These are phyloP conservation scores for Lagerstroemia speciosa DNA, from an alignment of 345 rosid species.

Conservation along the genomic window DNA sequence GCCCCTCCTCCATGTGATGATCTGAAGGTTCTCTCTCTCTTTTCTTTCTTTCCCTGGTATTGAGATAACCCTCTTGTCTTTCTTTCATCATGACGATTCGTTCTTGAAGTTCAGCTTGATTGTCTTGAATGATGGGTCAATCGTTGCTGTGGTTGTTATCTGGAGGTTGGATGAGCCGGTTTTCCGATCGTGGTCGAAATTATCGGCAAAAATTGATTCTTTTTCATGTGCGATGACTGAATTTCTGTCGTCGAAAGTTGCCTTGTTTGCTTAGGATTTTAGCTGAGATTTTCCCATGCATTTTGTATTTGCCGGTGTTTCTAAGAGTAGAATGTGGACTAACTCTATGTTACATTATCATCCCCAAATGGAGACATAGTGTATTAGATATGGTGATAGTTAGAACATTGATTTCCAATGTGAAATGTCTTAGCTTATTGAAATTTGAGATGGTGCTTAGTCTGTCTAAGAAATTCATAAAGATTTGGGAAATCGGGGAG, in stretches of 20 bases:
- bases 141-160: background rate
- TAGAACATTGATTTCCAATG: background rate
- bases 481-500: background rate
- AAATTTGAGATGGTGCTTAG: background rate
- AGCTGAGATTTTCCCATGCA: background rate
- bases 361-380: too few species aligned
- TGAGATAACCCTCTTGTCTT: background rate
- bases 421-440: background rate
- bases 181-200: background rate
- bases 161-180: background rate
- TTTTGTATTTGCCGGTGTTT: background rate
- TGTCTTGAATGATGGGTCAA: background rate
- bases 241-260: background rate
- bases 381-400: too few species aligned
- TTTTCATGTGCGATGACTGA: background rate
- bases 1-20: background rate
- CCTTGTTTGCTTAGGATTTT: background rate
- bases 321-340: background rate
- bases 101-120: background rate
- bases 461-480: background rate
- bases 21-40: slow-evolving; percentile 9
- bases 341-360: too few species aligned
- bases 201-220: background rate
- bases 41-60: background rate
- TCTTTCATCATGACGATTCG: background rate